Base-by-base conservation (phyloP, 2,329 filamentous ascomycete species). In the Claviceps sp. region DNA sequence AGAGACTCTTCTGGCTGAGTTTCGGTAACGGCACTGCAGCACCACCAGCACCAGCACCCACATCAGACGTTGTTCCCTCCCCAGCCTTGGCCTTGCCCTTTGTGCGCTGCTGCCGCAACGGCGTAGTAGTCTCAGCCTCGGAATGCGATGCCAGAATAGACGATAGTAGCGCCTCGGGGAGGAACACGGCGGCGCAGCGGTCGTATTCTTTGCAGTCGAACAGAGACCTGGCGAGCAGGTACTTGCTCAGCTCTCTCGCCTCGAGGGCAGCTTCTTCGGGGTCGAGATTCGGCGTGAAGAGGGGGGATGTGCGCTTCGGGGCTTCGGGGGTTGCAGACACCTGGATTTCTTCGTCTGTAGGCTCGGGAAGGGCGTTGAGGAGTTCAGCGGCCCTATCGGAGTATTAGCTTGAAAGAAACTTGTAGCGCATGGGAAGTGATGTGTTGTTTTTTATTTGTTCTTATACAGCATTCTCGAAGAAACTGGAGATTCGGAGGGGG, bases 181-280 rank as follows among this genome's bases (percentile, higher is more conserved):
- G 75, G 62, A 95, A 94, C 41, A 94, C 85, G 50, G 88, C 86
- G 34, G 91, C 86, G 66, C 91, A 96, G 57, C 93, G 86, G 63
- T 97, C 91, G 62, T 85, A 97, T 65, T 98, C 93, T 59, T 88
- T 85, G 60, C 89, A 95, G 67, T 97, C 91, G 65, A 97, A 97
- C 59, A 94, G 85, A 0, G 91, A 86, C 66, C 96, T 96, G 50
- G 93, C 91, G 20, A 97, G 75, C 2, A 97, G 78, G 64, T 91
- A 97, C 61, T 82, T 86, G 68, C 85, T 82, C 37, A 88, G 73
- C 67, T 97, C 91, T 60, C 77, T 81, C 1, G 83, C 78, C 65
- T 97, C 90, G 2, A 95, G 75, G 1, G 76, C 72, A 11, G 83
- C 82, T 72, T 96, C 89, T 53, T 78, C 75, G 1, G 82, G 78